These are phyloP conservation scores for Cladosporium sp. DNA, from an alignment of 2,329 filamentous ascomycete genomes.

Conservation along the genomic window DNA sequence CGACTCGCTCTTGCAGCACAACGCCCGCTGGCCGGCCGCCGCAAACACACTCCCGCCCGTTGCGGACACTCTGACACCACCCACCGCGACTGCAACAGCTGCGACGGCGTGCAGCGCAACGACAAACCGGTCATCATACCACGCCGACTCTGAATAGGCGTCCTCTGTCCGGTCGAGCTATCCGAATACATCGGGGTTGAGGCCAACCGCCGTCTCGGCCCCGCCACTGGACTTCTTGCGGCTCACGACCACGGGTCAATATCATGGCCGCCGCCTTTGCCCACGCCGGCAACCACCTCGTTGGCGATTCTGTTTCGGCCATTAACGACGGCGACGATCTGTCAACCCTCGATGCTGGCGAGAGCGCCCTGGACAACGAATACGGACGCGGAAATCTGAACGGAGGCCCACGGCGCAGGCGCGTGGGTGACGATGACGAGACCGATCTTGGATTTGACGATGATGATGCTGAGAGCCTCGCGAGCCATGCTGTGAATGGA, in stretches of 20 bases:
- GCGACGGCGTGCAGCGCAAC: not conserved
- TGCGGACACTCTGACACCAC: not conserved
- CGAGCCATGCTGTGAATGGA: conserved; percentile 74
- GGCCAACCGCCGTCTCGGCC: conserved; percentile 8
- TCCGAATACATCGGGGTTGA: conserved; percentile 4
- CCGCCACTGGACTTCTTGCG: conserved; percentile 5
- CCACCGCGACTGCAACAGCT: not conserved
- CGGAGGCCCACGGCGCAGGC: conserved; percentile 56
- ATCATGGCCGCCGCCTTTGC: conserved; percentile 88
- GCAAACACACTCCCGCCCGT: not conserved
- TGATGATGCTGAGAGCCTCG: conserved; percentile 59
- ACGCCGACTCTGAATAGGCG: too few species aligned
- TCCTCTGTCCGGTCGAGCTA: too few species aligned
- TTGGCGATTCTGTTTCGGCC: conserved; percentile 75
- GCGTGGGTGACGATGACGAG: conserved; percentile 83
- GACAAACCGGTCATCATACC: not conserved
- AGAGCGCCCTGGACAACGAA: conserved; percentile 68
- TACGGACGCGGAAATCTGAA: conserved; percentile 52
- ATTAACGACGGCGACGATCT: conserved; percentile 80
- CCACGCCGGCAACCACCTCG: conserved; percentile 77
- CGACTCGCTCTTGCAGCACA: not conserved
- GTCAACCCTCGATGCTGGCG: conserved; percentile 49
- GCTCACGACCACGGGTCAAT: not conserved
- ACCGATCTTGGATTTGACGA: conserved; percentile 80
- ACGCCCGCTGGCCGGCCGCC: not conserved